phyloP scores from a whole-genome alignment of 202 grass and related monocot species.

The Carex sylvatica region DNA sequence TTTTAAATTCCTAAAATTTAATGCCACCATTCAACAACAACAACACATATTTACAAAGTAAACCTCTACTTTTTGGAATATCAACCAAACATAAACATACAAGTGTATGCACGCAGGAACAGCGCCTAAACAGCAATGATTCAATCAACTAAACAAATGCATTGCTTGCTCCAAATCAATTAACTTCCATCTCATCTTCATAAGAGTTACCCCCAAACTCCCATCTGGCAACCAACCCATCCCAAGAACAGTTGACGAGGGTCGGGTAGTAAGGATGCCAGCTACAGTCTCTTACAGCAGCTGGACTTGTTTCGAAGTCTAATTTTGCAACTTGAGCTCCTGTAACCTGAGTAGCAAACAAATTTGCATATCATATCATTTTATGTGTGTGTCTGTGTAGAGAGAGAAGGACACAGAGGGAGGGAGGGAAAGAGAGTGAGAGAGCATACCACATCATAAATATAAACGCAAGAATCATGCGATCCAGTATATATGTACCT shows the following conservation, averaged over 20 bases:
- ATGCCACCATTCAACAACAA: not conserved
- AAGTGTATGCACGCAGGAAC: not conserved
- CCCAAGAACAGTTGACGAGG: constrained; percentile 82
- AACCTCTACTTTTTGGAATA: not conserved
- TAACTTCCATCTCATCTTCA: constrained; percentile 17
- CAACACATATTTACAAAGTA: constrained; percentile 8
- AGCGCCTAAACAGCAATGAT: not conserved
- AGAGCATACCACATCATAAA: constrained; percentile 76
- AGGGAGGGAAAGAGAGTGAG: not conserved
- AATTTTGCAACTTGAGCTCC: constrained; percentile 62
- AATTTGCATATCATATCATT: constrained; percentile 21
- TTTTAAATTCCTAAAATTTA: not conserved
- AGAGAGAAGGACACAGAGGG: not conserved
- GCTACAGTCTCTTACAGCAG: constrained; percentile 66
- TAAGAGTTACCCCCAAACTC: constrained; percentile 24
- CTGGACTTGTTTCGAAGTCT: constrained; percentile 31
- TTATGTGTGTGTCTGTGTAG: not conserved
- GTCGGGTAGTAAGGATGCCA: constrained; percentile 79
- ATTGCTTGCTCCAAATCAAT: constrained; percentile 1
- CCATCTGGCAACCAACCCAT: constrained; percentile 55
- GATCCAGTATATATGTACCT: constrained; percentile 94
- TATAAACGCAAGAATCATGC: constrained; percentile 54
- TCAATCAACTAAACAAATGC: not conserved
- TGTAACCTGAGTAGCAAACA: constrained; percentile 46
- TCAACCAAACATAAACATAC: not conserved